Conservation (phyloP, 2,329 filamentous ascomycete species). For the Didymella segeticola region DNA sequence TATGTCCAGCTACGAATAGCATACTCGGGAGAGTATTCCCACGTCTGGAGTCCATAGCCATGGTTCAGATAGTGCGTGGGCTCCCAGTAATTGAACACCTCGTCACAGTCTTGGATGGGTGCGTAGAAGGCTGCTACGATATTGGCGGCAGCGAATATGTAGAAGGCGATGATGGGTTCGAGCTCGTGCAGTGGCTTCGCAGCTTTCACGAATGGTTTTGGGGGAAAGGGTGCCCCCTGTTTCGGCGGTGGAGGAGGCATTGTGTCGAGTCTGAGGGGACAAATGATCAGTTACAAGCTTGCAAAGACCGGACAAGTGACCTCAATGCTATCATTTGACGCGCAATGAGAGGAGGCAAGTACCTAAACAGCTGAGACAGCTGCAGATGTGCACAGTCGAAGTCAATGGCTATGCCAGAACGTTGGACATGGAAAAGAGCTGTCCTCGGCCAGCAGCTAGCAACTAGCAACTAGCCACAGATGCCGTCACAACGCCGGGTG, state of each 20-base stretch:
- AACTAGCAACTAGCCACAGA: constrained; percentile 11
- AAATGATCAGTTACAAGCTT: constrained; percentile 29
- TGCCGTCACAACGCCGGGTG: constrained; percentile 16
- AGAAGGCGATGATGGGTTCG: constrained; percentile 78
- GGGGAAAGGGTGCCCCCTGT: constrained; percentile 9
- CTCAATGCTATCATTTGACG: background rate
- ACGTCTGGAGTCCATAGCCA: constrained; percentile 93
- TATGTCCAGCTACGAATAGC: constrained; percentile 97
- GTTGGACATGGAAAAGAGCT: constrained; percentile 13
- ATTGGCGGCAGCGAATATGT: constrained; percentile 77
- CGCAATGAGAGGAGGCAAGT: background rate
- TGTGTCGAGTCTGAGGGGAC: constrained; percentile 8
- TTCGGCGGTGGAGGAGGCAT: constrained; percentile 15
- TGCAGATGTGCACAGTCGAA: constrained; percentile 24
- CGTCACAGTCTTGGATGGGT: constrained; percentile 97
- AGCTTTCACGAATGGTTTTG: background rate
- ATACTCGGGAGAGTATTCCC: constrained; percentile 97
- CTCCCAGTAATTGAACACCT: constrained; percentile 99
- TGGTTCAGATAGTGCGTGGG: constrained; percentile 93
- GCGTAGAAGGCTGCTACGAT: constrained; percentile 78
- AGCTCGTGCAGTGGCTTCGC: constrained; percentile 53
- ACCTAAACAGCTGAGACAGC: background rate
- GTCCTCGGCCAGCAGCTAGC: constrained; percentile 4
- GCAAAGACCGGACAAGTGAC: background rate
- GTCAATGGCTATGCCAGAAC: constrained; percentile 9